Percentiles rank a stretch among this genome's conserved stretches.
phyloP scores from a whole-genome alignment of 805 yeast species.

The Kazachstania bromeliacearum region DNA sequence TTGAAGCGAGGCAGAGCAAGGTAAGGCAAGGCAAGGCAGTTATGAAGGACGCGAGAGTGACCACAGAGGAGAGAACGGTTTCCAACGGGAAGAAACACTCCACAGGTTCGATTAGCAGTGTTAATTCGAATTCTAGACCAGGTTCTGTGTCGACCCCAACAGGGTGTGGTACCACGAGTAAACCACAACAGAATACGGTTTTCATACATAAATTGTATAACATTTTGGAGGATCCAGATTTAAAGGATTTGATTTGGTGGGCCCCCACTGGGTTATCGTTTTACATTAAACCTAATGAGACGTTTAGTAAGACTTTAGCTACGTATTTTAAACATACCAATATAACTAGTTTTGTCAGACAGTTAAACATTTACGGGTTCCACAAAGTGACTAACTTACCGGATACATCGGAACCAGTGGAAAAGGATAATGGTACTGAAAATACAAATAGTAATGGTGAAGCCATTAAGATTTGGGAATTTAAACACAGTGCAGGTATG shows the following conservation, averaged over 20 bases:
- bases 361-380: constrained; percentile 74
- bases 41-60: too few relatives aligned
- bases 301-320: constrained; percentile 61
- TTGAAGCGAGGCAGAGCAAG: too few relatives aligned
- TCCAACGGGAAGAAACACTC: too few relatives aligned
- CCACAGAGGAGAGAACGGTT: too few relatives aligned
- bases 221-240: constrained; percentile 72
- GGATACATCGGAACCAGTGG: constrained; percentile 2
- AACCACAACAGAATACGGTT: constrained; percentile 36
- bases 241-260: constrained; percentile 84
- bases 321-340: constrained; percentile 73
- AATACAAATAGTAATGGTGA: constrained; percentile 3
- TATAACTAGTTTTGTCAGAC: constrained; percentile 70
- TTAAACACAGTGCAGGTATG: constrained; percentile 69
- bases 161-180: background rate
- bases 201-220: constrained; percentile 86
- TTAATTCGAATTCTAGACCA: too few relatives aligned
- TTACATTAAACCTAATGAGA: constrained; percentile 75
- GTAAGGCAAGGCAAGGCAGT: too few relatives aligned
- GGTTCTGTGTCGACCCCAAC: background rate
- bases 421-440: constrained; percentile 3
- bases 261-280: constrained; percentile 60
- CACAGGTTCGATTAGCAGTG: too few relatives aligned
- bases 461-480: constrained; percentile 58
- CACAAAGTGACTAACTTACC: constrained; percentile 44